These are phyloP conservation scores for Calonectria montana DNA, from an alignment of 2,329 filamentous ascomycete genomes.

Conservation along the genomic window DNA sequence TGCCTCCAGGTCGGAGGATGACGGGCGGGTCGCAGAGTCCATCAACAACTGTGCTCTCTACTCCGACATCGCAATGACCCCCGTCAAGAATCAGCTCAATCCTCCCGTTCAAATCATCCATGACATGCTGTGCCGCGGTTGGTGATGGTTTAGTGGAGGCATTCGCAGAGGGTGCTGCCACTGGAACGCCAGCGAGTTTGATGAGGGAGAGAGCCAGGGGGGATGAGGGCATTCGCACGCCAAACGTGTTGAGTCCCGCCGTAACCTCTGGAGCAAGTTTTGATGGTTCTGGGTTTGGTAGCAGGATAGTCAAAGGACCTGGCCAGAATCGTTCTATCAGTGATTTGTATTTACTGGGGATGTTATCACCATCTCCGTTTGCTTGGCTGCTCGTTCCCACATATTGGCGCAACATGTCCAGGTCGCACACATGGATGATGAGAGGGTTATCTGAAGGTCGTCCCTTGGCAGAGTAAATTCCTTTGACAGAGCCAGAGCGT, in stretches of 20 bases:
- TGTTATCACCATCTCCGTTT: constrained; percentile 48
- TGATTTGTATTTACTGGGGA: constrained; percentile 81
- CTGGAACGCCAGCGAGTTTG: constrained; percentile 77
- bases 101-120: constrained; percentile 82
- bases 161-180: constrained; percentile 95
- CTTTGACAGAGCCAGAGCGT: constrained; percentile 81
- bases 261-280: constrained; percentile 91
- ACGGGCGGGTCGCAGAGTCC: constrained; percentile 84
- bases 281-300: constrained; percentile 78
- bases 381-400: constrained; percentile 53
- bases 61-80: constrained; percentile 85
- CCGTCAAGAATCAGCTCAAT: constrained; percentile 92
- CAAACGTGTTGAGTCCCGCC: constrained; percentile 85
- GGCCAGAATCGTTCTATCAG: constrained; percentile 92
- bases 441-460: constrained; percentile 94
- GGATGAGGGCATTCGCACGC: constrained; percentile 88
- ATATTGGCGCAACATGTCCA: constrained; percentile 78
- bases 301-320: constrained; percentile 89
- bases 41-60: constrained; percentile 97
- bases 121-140: constrained; percentile 89
- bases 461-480: constrained; percentile 94
- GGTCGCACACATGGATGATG: constrained; percentile 89
- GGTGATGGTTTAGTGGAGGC: constrained; percentile 93
- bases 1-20: constrained; percentile 86
- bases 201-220: constrained; percentile 91